A percentile compares a stretch with the other conserved stretches of the same genome.
phyloP scores from a whole-genome alignment of 768 basidiomycete genomes.

The Lentinula sp. region DNA sequence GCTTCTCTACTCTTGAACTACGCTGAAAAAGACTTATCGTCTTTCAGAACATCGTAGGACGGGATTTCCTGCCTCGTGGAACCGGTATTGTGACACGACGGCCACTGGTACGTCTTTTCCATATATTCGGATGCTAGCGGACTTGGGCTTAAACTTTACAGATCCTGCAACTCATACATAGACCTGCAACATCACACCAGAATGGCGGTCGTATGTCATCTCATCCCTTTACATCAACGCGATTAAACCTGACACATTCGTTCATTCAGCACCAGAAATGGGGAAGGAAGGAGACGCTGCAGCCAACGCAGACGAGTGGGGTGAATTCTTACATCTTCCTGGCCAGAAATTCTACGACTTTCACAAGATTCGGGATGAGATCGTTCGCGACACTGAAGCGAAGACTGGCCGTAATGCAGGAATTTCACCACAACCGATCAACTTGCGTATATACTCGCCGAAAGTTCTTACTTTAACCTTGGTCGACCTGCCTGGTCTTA shows the following conservation, averaged over 20 bases:
- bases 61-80: conserved; percentile 98
- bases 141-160: conserved; percentile 19
- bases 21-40: not conserved
- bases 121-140: not conserved
- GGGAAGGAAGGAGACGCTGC: conserved; percentile 52
- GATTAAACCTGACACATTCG: conserved; percentile 2
- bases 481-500: conserved; percentile 95
- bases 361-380: conserved; percentile 93
- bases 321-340: conserved; percentile 95
- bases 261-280: not conserved
- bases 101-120: conserved; percentile 63
- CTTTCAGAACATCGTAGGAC: conserved; percentile 88
- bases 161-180: conserved; percentile 94
- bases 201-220: conserved; percentile 33
- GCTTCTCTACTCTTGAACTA: not conserved
- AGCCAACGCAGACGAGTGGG: conserved; percentile 95
- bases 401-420: conserved; percentile 99
- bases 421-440: conserved; percentile 96
- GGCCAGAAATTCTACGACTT: conserved; percentile 99
- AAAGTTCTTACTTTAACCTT: conserved; percentile 96
- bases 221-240: not conserved
- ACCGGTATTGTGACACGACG: conserved; percentile 98
- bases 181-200: conserved; percentile 42
- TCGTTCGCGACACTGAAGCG: conserved; percentile 93
- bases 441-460: conserved; percentile 94